Evolutionary conservation across 2,329 filamentous ascomycete species (phyloP).

Genomic region (Sphaerulina populicola): DNA sequence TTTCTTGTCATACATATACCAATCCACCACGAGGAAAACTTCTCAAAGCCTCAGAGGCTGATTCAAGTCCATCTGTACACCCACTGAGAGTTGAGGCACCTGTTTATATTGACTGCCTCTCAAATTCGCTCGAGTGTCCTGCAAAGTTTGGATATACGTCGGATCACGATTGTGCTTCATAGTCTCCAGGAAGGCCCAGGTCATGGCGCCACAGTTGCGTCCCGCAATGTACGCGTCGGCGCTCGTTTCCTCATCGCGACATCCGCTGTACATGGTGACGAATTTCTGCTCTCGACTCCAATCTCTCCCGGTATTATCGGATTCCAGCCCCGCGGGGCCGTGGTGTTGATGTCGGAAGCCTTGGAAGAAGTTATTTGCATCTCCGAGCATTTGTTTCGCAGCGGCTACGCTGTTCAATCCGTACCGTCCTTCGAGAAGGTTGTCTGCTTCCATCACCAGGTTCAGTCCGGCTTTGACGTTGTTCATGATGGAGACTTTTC

Average conservation of each 20-base stretch:
- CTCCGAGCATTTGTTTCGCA: conserved; percentile 47
- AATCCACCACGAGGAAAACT: too few species aligned
- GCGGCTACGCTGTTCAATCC: conserved; percentile 4
- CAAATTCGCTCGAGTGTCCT: conserved; percentile 35
- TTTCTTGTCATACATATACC: too few species aligned
- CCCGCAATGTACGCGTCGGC: conserved; percentile 38
- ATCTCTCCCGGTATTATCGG: conserved; percentile 34
- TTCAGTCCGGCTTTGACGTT: conserved; percentile 46
- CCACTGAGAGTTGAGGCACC: conserved; percentile 40
- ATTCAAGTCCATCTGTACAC: conserved; percentile 38
- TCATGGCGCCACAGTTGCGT: conserved; percentile 41
- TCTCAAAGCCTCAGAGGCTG: conserved; percentile 8
- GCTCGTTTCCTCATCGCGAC: conserved; percentile 44
- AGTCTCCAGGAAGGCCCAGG: conserved; percentile 41
- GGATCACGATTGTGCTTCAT: conserved; percentile 32
- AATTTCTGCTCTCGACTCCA: conserved; percentile 39
- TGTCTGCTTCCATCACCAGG: conserved; percentile 44
- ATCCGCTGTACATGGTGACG: conserved; percentile 47
- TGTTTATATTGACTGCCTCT: conserved; percentile 36
- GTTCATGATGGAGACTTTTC: conserved; percentile 49
- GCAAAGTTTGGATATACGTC: conserved; percentile 37
- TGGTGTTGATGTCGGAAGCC: conserved; percentile 40
- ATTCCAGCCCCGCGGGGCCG: conserved; percentile 15
- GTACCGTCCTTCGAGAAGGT: conserved; percentile 43
- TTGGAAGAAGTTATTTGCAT: conserved; percentile 49